Conservation (phyloP, 306 rosid species). For the Argentina anserina region DNA sequence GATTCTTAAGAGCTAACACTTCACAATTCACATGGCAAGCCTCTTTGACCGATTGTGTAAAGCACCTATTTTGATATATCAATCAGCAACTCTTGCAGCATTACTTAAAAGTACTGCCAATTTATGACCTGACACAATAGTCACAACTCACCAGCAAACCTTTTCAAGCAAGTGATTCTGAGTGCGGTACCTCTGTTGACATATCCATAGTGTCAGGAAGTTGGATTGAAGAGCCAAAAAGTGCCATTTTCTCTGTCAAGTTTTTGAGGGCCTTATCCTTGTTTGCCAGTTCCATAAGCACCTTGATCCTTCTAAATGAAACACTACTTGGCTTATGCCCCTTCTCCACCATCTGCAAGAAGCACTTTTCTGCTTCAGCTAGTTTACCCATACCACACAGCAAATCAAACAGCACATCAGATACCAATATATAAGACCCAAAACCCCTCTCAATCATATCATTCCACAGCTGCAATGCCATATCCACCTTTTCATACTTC, state of each 20-base stretch:
- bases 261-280: conserved; percentile 56
- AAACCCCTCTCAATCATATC: conserved; percentile 88
- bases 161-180: conserved; percentile 12
- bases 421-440: conserved; percentile 70
- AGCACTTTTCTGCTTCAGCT: conserved; percentile 74
- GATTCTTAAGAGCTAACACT: conserved; percentile 11
- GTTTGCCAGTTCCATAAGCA: conserved; percentile 81
- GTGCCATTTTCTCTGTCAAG: conserved; percentile 64
- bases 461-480: conserved; percentile 79
- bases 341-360: conserved; percentile 82
- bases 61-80: background rate
- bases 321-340: conserved; percentile 79
- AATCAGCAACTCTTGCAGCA: conserved; percentile 2
- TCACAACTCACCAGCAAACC: conserved; percentile 9
- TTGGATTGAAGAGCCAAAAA: conserved; percentile 36
- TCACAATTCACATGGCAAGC: conserved; percentile 1
- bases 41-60: background rate
- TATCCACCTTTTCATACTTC: conserved; percentile 72
- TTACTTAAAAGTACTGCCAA: background rate
- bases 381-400: conserved; percentile 81
- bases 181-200: conserved; percentile 9
- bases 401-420: conserved; percentile 83
- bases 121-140: conserved; percentile 12
- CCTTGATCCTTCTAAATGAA: conserved; percentile 78
- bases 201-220: conserved; percentile 26